A percentile compares a stretch with the other conserved stretches of the same genome.
phyloP scores from a whole-genome alignment of 2,329 filamentous ascomycete species.

The Fusarium citri region DNA sequence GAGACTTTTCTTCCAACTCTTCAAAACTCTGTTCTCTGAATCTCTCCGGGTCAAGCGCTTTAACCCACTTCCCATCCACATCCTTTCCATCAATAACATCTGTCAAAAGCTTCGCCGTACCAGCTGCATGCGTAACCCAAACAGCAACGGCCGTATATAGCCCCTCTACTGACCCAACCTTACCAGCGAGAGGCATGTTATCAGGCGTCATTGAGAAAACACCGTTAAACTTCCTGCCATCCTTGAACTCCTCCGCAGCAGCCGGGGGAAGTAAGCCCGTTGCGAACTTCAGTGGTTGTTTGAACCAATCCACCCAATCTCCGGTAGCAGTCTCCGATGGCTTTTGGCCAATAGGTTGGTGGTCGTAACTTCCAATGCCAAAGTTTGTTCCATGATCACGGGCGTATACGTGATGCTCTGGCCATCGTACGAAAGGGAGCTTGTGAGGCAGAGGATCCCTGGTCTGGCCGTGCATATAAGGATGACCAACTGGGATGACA shows the following conservation, averaged over 20 bases:
- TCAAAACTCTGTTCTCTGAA: slow-evolving; percentile 28
- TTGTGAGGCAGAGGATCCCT: not conserved
- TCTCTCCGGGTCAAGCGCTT: slow-evolving; percentile 34
- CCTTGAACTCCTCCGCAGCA: slow-evolving; percentile 16
- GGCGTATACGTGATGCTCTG: slow-evolving; percentile 40
- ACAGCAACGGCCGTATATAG: slow-evolving; percentile 38
- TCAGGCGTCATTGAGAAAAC: slow-evolving; percentile 46
- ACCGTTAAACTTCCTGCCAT: slow-evolving; percentile 34
- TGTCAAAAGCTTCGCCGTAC: slow-evolving; percentile 30
- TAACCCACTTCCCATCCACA: slow-evolving; percentile 12
- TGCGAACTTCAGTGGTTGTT: slow-evolving; percentile 26
- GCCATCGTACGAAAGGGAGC: slow-evolving; percentile 36
- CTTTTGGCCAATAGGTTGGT: slow-evolving; percentile 23
- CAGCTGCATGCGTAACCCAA: slow-evolving; percentile 42
- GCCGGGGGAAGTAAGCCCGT: slow-evolving; percentile 20
- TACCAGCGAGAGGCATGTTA: slow-evolving; percentile 42
- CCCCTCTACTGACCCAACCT: slow-evolving; percentile 1
- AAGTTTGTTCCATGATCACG: slow-evolving; percentile 39
- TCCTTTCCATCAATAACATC: slow-evolving; percentile 20
- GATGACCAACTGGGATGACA: slow-evolving; percentile 41
- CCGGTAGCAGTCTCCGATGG: slow-evolving; percentile 30
- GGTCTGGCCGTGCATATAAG: slow-evolving; percentile 31
- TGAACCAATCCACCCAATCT: slow-evolving; percentile 31
- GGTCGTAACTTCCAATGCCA: slow-evolving; percentile 41
- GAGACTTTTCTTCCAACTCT: slow-evolving; percentile 29